Base-by-base conservation (phyloP, 371 early-diverging fungal species). In the Apophysomyces elegans region DNA sequence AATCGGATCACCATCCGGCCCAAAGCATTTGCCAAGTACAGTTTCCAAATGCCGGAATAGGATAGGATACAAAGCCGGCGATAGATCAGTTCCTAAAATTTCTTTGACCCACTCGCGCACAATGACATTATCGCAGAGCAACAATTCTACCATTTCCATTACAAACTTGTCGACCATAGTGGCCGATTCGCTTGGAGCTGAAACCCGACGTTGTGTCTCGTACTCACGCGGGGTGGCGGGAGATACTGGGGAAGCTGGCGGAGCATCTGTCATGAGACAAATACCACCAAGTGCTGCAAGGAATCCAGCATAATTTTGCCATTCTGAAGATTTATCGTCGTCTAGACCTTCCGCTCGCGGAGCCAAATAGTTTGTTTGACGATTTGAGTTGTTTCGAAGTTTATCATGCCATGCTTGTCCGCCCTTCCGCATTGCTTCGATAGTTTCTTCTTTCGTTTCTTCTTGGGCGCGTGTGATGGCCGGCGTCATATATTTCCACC, bases 31-130 rank as follows among this genome's bases (percentile, higher is more conserved):
- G 4, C 84, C 80, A 21, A 93, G 86, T 41, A 92, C 88, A 37
- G 77, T 79, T 62, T 92, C 88, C 63, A 92, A 71, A 63, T 91
- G 90, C 13, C 84, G 83, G 62, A 95, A 88, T 59, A 95, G 84
- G 56, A 90, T 84, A 56, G 87, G 89, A 70, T 91, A 93, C 37
- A 95, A 74, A 6, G 88, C 85, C 7, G 90, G 89, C 50, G 87
- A 88, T 13, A 95, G 80, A 66, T 96, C 96, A 37, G 85, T 83
- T 21, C 95, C 94, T 14, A 95, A 79, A 5, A 92, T 89, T 56
- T 95, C 95, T 60, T 91, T 91, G 32, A 90, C 92, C 59, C 85
- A 88, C 79, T 96, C 96, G 11, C 96, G 89, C 12, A 94, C 87
- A 69, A 91, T 80, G 16, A 90, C 85, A 63, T 92, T 90, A 56